phyloP scores from a whole-genome alignment of 148 eudicot genomes.

The Camellia japonica region DNA sequence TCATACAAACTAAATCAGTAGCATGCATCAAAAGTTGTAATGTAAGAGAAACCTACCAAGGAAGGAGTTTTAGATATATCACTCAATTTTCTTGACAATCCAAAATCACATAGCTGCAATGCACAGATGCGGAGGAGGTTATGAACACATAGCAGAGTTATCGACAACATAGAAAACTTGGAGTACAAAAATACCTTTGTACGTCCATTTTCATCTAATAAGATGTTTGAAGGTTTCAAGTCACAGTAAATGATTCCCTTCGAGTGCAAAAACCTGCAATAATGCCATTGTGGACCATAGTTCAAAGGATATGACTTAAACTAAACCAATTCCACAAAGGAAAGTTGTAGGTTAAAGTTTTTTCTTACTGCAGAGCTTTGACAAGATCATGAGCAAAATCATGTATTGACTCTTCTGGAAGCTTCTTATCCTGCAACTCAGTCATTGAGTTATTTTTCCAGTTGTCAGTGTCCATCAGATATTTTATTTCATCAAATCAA shows the following conservation, averaged over 20 bases:
- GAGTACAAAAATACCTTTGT: conserved; percentile 52
- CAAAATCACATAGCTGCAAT: conserved; percentile 91
- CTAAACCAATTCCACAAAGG: background rate
- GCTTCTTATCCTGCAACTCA: conserved; percentile 68
- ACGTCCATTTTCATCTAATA: conserved; percentile 91
- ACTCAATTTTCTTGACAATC: conserved; percentile 80
- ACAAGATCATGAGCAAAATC: conserved; percentile 75
- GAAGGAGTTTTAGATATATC: conserved; percentile 72
- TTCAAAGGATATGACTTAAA: conserved; percentile 1
- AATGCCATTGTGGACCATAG: conserved; percentile 4
- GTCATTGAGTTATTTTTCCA: background rate
- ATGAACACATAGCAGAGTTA: background rate
- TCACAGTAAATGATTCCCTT: conserved; percentile 94
- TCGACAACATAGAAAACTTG: background rate
- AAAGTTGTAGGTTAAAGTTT: conserved; percentile 11
- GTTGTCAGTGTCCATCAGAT: background rate
- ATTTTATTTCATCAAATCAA: background rate
- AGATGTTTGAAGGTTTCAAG: conserved; percentile 89
- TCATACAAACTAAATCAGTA: background rate
- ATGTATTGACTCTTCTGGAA: conserved; percentile 94
- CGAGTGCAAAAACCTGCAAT: conserved; percentile 75
- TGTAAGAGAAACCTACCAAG: conserved; percentile 41
- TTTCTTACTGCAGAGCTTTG: conserved; percentile 78
- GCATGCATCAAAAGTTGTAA: conserved; percentile 3
- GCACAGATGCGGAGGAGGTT: conserved; percentile 15